Base-by-base conservation (phyloP, 306 rosid species). In the Lithocarpus polystachyus region DNA sequence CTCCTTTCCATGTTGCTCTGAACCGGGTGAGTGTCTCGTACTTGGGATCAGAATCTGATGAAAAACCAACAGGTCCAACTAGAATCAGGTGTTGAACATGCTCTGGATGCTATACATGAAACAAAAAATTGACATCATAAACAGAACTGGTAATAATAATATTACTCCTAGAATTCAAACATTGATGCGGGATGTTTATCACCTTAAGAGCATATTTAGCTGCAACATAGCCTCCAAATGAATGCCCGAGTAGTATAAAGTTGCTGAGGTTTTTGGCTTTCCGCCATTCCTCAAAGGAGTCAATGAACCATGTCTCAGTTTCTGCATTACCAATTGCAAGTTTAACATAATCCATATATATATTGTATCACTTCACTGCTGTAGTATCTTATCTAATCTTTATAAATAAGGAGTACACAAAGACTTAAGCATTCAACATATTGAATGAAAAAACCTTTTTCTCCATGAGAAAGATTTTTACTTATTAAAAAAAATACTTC, bases 201-300 rank as follows among this genome's bases (percentile, higher is more conserved):
- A 96, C 98, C 98, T 96, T 89, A 22, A 96, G 90, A 17, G 99
- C 96, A 75, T 96, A 96, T 82, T 90, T 96, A 45, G 99, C 85
- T 40, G 97, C 99, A 81, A 96, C 90, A 80, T 96, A 96, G 52
- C 99, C 99, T 56, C 99, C 99, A 88, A 96, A 91, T 76, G 99
- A 96, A 84, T 96, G 99, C 60, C 98, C 99, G 28, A 96, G 94
- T 51, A 96, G 81, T 73, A 96, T 85, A 88, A 96, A 96, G 81
- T 89, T 87, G 87, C 86, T 89, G 43, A 96, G 87, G 76, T 91
- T 93, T 89, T 96, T 96, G 62, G 97, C 97, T 85, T 90, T 96
- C 74, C 99, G 88, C 99, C 99, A 96, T 87, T 93, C 97, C 82
- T 96, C 99, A 71, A 96, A 83, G 19, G 99, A 96, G 88, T 96